Evolutionary conservation across 2,329 filamentous ascomycete species (phyloP).

Genomic region (Stachybotrys elegans): DNA sequence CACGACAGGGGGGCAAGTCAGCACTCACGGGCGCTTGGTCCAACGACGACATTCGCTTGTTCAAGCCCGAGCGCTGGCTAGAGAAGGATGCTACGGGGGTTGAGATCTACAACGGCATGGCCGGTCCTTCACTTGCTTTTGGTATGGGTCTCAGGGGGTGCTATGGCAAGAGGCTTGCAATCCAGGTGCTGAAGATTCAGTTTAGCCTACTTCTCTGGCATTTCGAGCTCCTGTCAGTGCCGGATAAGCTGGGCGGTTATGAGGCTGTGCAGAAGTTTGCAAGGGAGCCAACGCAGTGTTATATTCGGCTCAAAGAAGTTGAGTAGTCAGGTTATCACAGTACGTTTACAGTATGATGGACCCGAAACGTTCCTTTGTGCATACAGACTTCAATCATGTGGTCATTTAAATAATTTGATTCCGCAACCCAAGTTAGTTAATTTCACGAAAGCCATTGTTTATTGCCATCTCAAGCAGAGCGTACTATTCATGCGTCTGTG

Average conservation of each 20-base stretch:
- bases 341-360: no score
- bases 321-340: no score
- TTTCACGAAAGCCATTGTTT: no score
- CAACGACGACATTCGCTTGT: constrained; percentile 17
- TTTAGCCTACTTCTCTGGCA: constrained; percentile 7
- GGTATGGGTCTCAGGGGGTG: constrained; percentile 12
- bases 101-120: constrained; percentile 9
- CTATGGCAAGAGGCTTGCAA: constrained; percentile 11
- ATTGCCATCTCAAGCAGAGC: no score
- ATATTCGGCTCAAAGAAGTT: constrained; percentile 14
- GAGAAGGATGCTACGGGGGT: constrained; percentile 5
- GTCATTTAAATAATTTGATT: no score
- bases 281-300: constrained; percentile 24
- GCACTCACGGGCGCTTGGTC: constrained; percentile 16
- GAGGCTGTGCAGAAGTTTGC: constrained; percentile 23
- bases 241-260: constrained; percentile 13
- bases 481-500: no score
- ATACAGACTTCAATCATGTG: no score
- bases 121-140: constrained; percentile 12
- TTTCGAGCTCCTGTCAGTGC: constrained; percentile 8
- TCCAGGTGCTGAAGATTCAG: constrained; percentile 5
- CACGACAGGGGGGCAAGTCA: background rate
- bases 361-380: no score
- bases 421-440: no score
- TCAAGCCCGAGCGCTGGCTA: constrained; percentile 33